Base-by-base conservation (phyloP, 345 rosid species). In the Linum usitatissimum region DNA sequence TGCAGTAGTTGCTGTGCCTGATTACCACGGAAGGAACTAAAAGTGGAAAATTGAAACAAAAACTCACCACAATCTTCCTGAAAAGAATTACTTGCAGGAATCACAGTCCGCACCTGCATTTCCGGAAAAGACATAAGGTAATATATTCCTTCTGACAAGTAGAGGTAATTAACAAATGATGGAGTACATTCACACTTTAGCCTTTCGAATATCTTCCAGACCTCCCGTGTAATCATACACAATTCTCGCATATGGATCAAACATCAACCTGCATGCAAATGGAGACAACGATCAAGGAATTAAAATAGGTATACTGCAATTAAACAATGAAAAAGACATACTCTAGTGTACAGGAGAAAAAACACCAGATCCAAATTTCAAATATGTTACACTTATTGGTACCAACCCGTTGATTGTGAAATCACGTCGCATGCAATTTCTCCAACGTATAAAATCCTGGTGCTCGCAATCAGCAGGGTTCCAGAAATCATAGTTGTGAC, bases 151-250 rank as follows among this genome's bases (percentile, higher is more conserved):
- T 64, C 30, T 57, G 60, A 63, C 42, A 39, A 42, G 36, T 63
- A 68, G 36, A 71, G 68, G 63, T 49, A 49, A 70, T 42, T 6
- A 68, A 85, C 59, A 53, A 45, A 58, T 51, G 60, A 74, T 64
- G 73, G 79, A 74, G 69, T 72, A 86, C 79, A 75, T 79, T 76
- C 99, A 80, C 89, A 94, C 99, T 85, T 83, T 88, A 79, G 97
- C 88, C 70, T 83, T 88, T 81, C 66, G 77, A 60, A 94, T 75
- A 76, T 94, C 99, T 77, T 90, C 86, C 53, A 88, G 77, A 69
- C 97, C 99, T 78, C 91, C 96, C 58, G 81, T 69, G 71, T 94
- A 90, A 73, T 90, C 97, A 57, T 94, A 90, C 64, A 90, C 77
- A 30, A 86, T 75, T 77, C 78, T 84, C 30, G 80, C 81, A 83